Percentiles rank a stretch among this genome's conserved stretches.
Evolutionary conservation across 2,329 filamentous ascomycete species (phyloP).

Genomic region (Phaeosphaeria sp.): DNA sequence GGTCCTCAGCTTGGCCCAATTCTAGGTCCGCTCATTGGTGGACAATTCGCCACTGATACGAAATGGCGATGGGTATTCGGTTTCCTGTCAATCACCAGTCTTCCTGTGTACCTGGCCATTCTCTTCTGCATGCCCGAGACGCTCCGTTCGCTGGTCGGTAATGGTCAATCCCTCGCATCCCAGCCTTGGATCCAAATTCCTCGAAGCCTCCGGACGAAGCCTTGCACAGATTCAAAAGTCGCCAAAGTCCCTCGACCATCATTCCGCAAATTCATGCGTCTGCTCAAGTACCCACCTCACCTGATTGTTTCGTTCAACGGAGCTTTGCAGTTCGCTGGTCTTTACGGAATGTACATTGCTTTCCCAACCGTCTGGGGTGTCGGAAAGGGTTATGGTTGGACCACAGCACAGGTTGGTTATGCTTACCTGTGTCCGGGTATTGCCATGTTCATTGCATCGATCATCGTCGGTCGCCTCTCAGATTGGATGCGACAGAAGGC

Average conservation of each 20-base stretch:
- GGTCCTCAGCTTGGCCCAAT: conserved; percentile 55
- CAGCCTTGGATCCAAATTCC: conserved; percentile 36
- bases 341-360: conserved; percentile 35
- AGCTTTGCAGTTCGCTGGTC: conserved; percentile 34
- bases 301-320: conserved; percentile 38
- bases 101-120: conserved; percentile 38
- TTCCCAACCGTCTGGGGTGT: conserved; percentile 34
- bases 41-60: conserved; percentile 42
- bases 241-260: conserved; percentile 32
- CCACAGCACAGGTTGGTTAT: conserved; percentile 42
- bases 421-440: conserved; percentile 47
- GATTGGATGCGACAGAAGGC: conserved; percentile 45
- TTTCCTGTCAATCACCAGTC: conserved; percentile 39
- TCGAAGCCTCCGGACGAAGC: conserved; percentile 28
- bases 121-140: conserved; percentile 56
- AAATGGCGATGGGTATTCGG: conserved; percentile 56
- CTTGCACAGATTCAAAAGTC: conserved; percentile 20
- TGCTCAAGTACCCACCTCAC: conserved; percentile 37
- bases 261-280: conserved; percentile 27
- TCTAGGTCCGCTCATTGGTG: conserved; percentile 53
- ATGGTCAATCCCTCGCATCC: conserved; percentile 42
- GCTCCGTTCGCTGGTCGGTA: conserved; percentile 53
- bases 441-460: conserved; percentile 44
- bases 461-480: conserved; percentile 48
- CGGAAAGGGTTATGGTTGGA: conserved; percentile 42